These are phyloP conservation scores for Globisporangium alternatum DNA, from an alignment of 352 stramenopile species.

Conservation along the genomic window DNA sequence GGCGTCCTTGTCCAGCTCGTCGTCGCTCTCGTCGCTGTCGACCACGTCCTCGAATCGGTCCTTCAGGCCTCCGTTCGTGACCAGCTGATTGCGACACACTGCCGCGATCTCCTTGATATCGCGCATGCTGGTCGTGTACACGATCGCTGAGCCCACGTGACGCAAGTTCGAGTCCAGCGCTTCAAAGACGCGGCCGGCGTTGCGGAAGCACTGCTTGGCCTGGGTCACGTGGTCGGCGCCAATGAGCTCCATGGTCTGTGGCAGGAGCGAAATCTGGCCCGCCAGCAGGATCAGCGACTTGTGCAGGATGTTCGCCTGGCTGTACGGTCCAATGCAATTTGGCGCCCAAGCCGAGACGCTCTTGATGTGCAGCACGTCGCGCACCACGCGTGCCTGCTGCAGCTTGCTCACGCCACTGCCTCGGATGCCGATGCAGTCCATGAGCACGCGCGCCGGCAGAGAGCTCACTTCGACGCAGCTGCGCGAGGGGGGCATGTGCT, in stretches of 20 bases:
- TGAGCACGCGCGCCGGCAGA: conserved; percentile 68
- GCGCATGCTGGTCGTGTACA: conserved; percentile 44
- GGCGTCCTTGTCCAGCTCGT: conserved; percentile 66
- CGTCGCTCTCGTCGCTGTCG: conserved; percentile 75
- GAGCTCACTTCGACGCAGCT: conserved; percentile 85
- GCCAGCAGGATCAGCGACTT: conserved; percentile 92
- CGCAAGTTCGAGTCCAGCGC: conserved; percentile 77
- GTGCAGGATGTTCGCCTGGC: conserved; percentile 95
- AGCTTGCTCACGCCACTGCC: conserved; percentile 65
- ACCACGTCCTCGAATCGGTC: conserved; percentile 58
- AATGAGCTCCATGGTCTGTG: conserved; percentile 93
- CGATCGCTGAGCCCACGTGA: conserved; percentile 59
- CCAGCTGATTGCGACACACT: conserved; percentile 23
- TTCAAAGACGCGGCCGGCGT: conserved; percentile 67
- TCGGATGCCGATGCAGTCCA: conserved; percentile 90
- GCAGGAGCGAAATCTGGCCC: conserved; percentile 96
- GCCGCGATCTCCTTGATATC: conserved; percentile 11
- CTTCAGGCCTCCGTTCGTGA: conserved; percentile 41
- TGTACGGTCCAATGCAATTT: conserved; percentile 98
- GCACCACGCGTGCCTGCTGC: conserved; percentile 47
- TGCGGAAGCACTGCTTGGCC: conserved; percentile 53
- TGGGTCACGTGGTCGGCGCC: conserved; percentile 40
- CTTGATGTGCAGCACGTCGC: conserved; percentile 94
- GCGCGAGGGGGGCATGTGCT: conserved; percentile 74
- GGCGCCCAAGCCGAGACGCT: conserved; percentile 97